These are phyloP conservation scores for Tylopilus sp. DNA, from an alignment of 768 basidiomycete genomes.

Conservation along the genomic window DNA sequence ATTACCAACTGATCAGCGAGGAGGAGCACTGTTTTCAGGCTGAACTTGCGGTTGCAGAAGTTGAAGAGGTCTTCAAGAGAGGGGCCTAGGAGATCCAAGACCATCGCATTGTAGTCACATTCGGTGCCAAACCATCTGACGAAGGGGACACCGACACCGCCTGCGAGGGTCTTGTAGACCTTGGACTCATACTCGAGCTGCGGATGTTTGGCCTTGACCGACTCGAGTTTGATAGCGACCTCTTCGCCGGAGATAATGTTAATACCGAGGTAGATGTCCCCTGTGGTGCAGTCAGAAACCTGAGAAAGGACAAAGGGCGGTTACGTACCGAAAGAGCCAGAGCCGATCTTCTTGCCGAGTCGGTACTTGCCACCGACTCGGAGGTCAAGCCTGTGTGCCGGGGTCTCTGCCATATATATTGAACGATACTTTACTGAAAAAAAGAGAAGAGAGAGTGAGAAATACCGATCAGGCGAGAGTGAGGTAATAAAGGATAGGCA, in stretches of 20 bases:
- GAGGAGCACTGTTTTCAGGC: slow-evolving; percentile 92
- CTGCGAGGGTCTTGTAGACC: slow-evolving; percentile 96
- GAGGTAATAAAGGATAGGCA: slow-evolving; percentile 25
- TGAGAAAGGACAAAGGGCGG: neutral
- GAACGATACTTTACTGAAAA: slow-evolving; percentile 12
- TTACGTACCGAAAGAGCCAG: slow-evolving; percentile 90
- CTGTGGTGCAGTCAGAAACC: slow-evolving; percentile 38
- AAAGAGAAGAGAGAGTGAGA: slow-evolving; percentile 8
- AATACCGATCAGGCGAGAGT: slow-evolving; percentile 8
- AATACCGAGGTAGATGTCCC: slow-evolving; percentile 98
- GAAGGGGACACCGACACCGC: slow-evolving; percentile 98
- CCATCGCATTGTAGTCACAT: slow-evolving; percentile 99
- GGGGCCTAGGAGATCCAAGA: slow-evolving; percentile 92
- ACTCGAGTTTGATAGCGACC: slow-evolving; percentile 99
- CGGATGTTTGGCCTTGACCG: slow-evolving; percentile 99
- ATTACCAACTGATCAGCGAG: slow-evolving; percentile 92
- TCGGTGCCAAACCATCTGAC: slow-evolving; percentile 94
- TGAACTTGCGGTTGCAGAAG: slow-evolving; percentile 97
- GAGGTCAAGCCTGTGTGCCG: slow-evolving; percentile 74
- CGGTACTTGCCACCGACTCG: slow-evolving; percentile 94
- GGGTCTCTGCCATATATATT: slow-evolving; percentile 69
- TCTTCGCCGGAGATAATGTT: slow-evolving; percentile 99
- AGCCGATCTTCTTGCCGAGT: slow-evolving; percentile 98
- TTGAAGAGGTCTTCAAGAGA: slow-evolving; percentile 91
- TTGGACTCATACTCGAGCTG: slow-evolving; percentile 98